Evolutionary conservation across 2,329 filamentous ascomycete genomes (phyloP), one percentile per base, ranked within the genome.

Genomic region (Acrocalymma vagum): DNA sequence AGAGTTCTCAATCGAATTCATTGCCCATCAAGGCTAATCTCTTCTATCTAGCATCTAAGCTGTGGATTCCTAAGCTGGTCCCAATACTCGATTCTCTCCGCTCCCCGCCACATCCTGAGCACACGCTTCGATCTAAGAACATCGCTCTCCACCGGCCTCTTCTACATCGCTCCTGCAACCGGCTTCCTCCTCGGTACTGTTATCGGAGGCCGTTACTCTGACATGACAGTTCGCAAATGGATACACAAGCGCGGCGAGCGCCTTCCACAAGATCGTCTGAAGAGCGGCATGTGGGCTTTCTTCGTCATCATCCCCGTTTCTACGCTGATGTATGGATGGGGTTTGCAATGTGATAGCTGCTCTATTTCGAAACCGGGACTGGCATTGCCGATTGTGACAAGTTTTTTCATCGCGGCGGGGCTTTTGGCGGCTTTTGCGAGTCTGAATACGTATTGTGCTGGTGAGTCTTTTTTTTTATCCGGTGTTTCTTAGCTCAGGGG

Each of bases 371-470:
- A 39, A 22, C 38, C 22, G 5, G 63, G 69, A 3, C 51, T 73
- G 51, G 60, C 64, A 0, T 13, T 73, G 10, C 69, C 71, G 0
- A 60, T 70, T 14, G 48, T 71, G 1, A 60, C 56, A 6, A 57
- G 62, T 0, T 72, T 72, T 15, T 49, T 62, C 2, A 51, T 65
- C 9, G 70, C 68, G 0, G 44, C 62, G 11, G 71, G 71, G 0
- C 47, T 73, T 2, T 65, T 73, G 62, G 60, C 58, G 6, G 66
- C 69, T 0, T 73, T 72, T 18, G 71, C 63, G 14, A 66, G 65
- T 3, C 33, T 73, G 13, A 73, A 73, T 38, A 73, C 71, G 0
- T 73, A 72, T 36, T 63, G 67, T 23, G 69, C 69, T 10, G 70
- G 68, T 71, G 48, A 32, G 59, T 31, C 3, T 25, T n/a, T 8